Evolutionary conservation across 2,329 filamentous ascomycete genomes (phyloP).

Genomic region (Penicillium sp.): DNA sequence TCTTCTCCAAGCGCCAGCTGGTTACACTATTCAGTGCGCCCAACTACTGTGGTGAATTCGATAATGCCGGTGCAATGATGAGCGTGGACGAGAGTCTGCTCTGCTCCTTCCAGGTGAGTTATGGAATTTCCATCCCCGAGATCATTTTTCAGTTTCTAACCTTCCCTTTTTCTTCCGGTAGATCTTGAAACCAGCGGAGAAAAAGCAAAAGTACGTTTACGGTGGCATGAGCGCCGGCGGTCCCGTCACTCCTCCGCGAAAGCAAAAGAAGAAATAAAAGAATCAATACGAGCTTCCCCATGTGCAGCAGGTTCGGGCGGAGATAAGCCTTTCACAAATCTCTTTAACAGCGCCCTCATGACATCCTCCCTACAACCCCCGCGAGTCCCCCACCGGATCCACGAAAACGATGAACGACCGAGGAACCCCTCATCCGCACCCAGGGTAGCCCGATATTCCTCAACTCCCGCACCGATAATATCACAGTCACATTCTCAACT

Average conservation of each 20-base stretch:
- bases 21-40: slow-evolving; percentile 96
- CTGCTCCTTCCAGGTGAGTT: slow-evolving; percentile 88
- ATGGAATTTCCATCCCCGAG: neutral
- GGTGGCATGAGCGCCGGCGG: slow-evolving; percentile 61
- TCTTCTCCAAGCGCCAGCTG: slow-evolving; percentile 96
- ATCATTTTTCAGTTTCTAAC: slow-evolving; percentile 2
- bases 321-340: slow-evolving; percentile 54
- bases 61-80: slow-evolving; percentile 99
- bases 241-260: slow-evolving; percentile 62
- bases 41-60: slow-evolving; percentile 99
- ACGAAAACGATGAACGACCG: slow-evolving; percentile 24
- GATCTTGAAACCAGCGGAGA: slow-evolving; percentile 99
- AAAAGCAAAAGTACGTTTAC: slow-evolving; percentile 99
- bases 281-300: slow-evolving; percentile 63
- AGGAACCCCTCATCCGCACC: slow-evolving; percentile 15
- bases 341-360: slow-evolving; percentile 24
- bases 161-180: slow-evolving; percentile 32
- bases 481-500: slow-evolving; percentile 6
- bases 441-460: slow-evolving; percentile 15
- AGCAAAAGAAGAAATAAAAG: slow-evolving; percentile 61
- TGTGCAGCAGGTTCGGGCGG: slow-evolving; percentile 86
- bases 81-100: slow-evolving; percentile 96
- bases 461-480: slow-evolving; percentile 14
- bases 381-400: slow-evolving; percentile 15
- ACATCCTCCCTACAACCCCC: slow-evolving; percentile 19